A percentile compares a stretch with the other conserved stretches of the same genome.
Conservation (phyloP, 352 stramenopile genomes). For the Globisporangium echinulatum region DNA sequence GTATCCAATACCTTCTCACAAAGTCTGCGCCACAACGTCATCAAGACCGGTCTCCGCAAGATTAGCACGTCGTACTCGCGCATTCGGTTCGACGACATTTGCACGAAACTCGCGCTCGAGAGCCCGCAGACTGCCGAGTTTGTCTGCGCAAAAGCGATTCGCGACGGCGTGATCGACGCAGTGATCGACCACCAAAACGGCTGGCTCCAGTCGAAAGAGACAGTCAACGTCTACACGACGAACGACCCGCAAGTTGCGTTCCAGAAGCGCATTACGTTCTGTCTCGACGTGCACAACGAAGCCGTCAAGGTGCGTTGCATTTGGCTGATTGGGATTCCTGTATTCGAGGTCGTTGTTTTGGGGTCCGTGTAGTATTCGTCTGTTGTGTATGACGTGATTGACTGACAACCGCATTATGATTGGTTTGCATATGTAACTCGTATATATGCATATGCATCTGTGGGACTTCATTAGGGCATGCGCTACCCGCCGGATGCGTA, state of each 20-base stretch:
- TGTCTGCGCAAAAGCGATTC: slow-evolving; percentile 97
- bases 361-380: background rate
- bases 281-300: slow-evolving; percentile 98
- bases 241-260: slow-evolving; percentile 94
- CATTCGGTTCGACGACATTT: slow-evolving; percentile 90
- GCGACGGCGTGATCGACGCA: slow-evolving; percentile 97
- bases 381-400: background rate
- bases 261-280: slow-evolving; percentile 97
- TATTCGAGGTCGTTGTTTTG: background rate
- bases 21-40: slow-evolving; percentile 95
- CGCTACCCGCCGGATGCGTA: slow-evolving; percentile 96
- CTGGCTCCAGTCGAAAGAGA: slow-evolving; percentile 90
- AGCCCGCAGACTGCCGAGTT: slow-evolving; percentile 93
- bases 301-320: slow-evolving; percentile 81
- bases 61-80: slow-evolving; percentile 95
- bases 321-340: background rate
- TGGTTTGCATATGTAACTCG: slow-evolving; percentile 3
- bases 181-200: slow-evolving; percentile 96
- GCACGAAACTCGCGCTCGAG: slow-evolving; percentile 91
- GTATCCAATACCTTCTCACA: background rate
- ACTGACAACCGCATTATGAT: no score
- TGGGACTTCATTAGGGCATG: slow-evolving; percentile 67
- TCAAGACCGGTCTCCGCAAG: slow-evolving; percentile 97
- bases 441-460: background rate
- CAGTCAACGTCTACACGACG: slow-evolving; percentile 87